Base-by-base conservation (phyloP, 345 rosid species). In the Geranium rotundifolium region DNA sequence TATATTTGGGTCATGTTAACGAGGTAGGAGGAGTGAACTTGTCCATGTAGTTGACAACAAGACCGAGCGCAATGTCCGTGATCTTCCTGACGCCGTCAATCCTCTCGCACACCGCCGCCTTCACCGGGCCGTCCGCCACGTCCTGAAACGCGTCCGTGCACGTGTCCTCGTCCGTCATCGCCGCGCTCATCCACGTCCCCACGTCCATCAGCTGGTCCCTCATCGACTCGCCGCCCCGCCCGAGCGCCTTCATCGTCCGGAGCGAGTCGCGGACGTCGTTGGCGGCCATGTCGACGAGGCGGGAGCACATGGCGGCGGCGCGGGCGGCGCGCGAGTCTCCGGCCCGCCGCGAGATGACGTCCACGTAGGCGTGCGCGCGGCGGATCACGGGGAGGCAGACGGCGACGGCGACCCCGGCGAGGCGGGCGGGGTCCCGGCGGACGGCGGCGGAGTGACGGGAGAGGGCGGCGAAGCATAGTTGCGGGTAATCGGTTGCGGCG, bases 141-240 rank as follows among this genome's bases (percentile, higher is more conserved):
- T 73, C 90, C 49, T 74, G 84, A 19, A 91, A 81, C 57, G 95
- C 96, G 59, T 91, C 96, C 57, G 77, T 75, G 39, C 97, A 91
- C 20, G 91, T 89, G 54, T 89, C 91, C 77, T 85, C 82, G 71
- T 89, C 81, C 23, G 95, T 88, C 73, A 89, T 57, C 18, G 96
- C 91, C 0, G 96, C 87, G 76, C 96, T 88, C 80, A 91, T 86
- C 97, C 97, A 91, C 62, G 95, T 88, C 72, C 85, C 75, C 29
- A 91, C 90, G 69, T 91, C 85, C 50, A 83, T 79, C 80, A 88
- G 77, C 71, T 75, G 83, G 71, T 83, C 80, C 79, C 78, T 66
- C 64, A 90, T 74, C 65, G 13, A 8, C 9, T 19, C 17, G n/a
- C 13, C 9, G 31, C 29, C 29, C 19, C 52, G 19, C 5, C 19